phyloP scores from a whole-genome alignment of 768 basidiomycete species.

The Mycena rebaudengoi region DNA sequence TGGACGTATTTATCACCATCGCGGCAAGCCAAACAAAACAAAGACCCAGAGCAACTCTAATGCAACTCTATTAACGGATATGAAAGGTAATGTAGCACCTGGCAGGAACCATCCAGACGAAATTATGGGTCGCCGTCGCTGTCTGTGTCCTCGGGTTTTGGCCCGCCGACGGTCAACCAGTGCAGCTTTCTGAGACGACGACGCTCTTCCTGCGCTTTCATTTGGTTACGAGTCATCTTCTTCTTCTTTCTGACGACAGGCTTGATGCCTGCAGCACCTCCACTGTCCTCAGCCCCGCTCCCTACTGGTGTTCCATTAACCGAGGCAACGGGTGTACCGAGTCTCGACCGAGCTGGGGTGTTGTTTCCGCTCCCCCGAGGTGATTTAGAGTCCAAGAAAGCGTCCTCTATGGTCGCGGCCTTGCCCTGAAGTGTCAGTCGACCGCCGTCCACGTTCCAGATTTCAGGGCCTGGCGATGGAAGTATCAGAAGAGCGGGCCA shows the following conservation, averaged over 20 bases:
- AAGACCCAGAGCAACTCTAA: constrained; percentile 7
- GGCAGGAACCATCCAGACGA: neutral
- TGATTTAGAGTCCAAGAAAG: constrained; percentile 74
- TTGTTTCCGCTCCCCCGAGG: constrained; percentile 75
- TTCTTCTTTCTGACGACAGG: constrained; percentile 80
- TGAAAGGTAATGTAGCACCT: constrained; percentile 5
- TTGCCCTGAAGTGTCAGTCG: constrained; percentile 91
- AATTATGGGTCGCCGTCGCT: constrained; percentile 51
- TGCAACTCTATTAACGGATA: constrained; percentile 19
- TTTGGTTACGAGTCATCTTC: constrained; percentile 88
- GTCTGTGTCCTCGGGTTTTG: constrained; percentile 85
- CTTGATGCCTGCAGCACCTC: constrained; percentile 42
- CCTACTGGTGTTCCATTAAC: constrained; percentile 77
- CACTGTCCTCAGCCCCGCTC: constrained; percentile 77
- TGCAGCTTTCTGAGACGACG: constrained; percentile 79
- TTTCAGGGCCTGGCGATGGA: constrained; percentile 80
- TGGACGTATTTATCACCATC: neutral
- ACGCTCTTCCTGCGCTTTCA: constrained; percentile 90
- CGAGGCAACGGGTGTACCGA: constrained; percentile 77
- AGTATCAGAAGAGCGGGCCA: constrained; percentile 19
- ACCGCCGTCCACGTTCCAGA: constrained; percentile 93
- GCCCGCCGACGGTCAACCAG: constrained; percentile 87
- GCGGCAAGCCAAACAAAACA: neutral
- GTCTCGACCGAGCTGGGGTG: constrained; percentile 75
- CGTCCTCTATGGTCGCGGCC: constrained; percentile 83